phyloP scores from a whole-genome alignment of 495 filamentous ascomycete genomes.

The Letharia lupina region DNA sequence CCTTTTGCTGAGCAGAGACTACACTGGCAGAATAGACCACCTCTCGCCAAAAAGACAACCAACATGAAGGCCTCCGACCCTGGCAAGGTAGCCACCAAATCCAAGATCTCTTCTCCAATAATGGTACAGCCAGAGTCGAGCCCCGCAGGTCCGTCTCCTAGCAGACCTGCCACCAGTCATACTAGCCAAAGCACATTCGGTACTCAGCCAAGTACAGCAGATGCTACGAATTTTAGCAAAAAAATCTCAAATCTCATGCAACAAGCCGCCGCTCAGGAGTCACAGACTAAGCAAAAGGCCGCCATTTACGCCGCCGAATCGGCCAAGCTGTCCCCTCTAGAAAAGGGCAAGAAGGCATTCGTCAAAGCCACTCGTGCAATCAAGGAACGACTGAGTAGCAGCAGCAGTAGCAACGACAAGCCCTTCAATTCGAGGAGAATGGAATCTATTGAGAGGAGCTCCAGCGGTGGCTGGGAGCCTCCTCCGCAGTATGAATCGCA shows the following conservation, averaged over 20 bases:
- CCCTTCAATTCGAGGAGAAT: neutral
- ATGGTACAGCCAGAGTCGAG: constrained; percentile 6
- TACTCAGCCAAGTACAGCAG: neutral
- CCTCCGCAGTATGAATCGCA: constrained; percentile 12
- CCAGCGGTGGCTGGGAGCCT: constrained; percentile 6
- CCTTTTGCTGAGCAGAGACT: constrained; percentile 6
- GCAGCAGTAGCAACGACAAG: constrained; percentile 10
- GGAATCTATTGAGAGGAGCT: constrained; percentile 10
- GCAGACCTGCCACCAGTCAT: constrained; percentile 16
- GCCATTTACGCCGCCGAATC: constrained; percentile 15
- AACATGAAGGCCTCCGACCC: constrained; percentile 13
- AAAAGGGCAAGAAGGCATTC: constrained; percentile 21
- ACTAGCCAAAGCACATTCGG: constrained; percentile 9
- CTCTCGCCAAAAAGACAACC: constrained; percentile 17
- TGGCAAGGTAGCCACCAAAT: constrained; percentile 12
- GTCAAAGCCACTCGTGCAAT: constrained; percentile 22
- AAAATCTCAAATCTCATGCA: constrained; percentile 21
- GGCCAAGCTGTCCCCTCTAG: constrained; percentile 21
- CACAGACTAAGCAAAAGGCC: constrained; percentile 16
- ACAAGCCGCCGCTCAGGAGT: constrained; percentile 21
- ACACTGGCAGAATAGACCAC: constrained; percentile 10
- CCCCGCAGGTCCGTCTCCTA: neutral
- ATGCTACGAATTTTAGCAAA: constrained; percentile 9
- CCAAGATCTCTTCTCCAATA: constrained; percentile 16
- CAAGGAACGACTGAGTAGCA: constrained; percentile 19